Evolutionary conservation across 176 grass and related monocot genomes (phyloP), one percentile per base, ranked within the genome.

Genomic region (Miscanthus lutarioriparius): DNA sequence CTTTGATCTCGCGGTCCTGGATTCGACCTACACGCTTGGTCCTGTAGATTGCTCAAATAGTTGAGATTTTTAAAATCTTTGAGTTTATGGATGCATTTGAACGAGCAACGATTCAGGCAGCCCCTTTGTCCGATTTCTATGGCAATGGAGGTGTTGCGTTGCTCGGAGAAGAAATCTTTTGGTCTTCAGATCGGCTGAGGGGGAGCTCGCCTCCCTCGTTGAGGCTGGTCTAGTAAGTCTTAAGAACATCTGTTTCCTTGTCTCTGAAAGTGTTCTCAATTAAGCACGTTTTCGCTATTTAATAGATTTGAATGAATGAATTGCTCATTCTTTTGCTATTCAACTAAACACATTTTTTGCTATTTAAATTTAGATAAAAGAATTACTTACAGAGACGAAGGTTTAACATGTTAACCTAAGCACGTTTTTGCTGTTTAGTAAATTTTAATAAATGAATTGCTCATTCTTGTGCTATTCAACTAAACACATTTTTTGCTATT

Each of bases 121-220:
- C 91, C 91, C 82, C 82, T 93, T 88, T 91, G 89, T 86, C 91
- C 20, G 1, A 62, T 36, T 64, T 3, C 64, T 67, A 86, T 96
- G 91, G 77, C 91, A 93, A 87, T 91, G 89, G 89, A 92, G 91
- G 93, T 91, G 89, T 91, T 96, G 70, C 88, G 85, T 96, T 92
- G 89, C 88, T 91, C 93, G 91, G 78, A 96, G 51, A 93, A 0
- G 1, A 80, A 86, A 63, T 58, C 87, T 96, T 96, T 7, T 87
- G 81, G 74, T 96, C 91, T 96, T 96, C 89, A 96, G 94, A 87
- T 89, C 43, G 5, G 58, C 58, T 62, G 58, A 62, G 58, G 0
- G 56, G n/a, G 22, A 61, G n/a, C 2, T 23, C 8, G 7, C 54
- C 54, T 61, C 9, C 10, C 10, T 62, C 58, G 23, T 5, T 25